phyloP scores from a whole-genome alignment of 139 green algal species.

The Micractinium conductrix region DNA sequence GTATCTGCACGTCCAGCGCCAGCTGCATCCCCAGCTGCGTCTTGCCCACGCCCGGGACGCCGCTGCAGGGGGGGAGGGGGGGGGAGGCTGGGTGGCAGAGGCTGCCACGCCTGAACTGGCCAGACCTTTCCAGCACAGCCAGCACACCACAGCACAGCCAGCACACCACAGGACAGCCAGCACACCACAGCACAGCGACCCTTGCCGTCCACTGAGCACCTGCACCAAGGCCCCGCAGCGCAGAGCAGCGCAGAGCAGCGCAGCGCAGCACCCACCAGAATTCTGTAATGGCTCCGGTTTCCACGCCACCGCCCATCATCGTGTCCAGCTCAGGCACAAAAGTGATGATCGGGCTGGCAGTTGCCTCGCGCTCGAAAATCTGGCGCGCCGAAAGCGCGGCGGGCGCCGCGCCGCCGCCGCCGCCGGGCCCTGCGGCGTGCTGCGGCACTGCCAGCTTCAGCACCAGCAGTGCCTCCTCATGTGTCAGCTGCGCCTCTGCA shows the following conservation, averaged over 20 bases:
- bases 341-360: conserved; percentile 54
- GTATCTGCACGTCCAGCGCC: conserved; percentile 77
- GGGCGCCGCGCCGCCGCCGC: neutral
- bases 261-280: conserved; percentile 56
- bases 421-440: neutral
- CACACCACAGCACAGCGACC: no score
- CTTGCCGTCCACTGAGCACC: no score
- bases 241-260: no score
- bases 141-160: neutral
- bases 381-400: conserved; percentile 38
- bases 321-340: conserved; percentile 66
- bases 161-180: no score
- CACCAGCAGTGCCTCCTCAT: conserved; percentile 47
- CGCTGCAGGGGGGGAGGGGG: conserved; percentile 35
- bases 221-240: no score
- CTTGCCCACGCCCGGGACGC: conserved; percentile 87
- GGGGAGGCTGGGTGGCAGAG: no score
- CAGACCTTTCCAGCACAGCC: no score
- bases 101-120: neutral
- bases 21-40: conserved; percentile 84
- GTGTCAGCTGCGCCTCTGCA: conserved; percentile 45
- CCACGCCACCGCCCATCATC: conserved; percentile 73
- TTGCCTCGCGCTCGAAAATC: conserved; percentile 22
- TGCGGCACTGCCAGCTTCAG: conserved; percentile 28
- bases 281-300: conserved; percentile 71